Percentiles rank a stretch among this genome's conserved stretches.
These are phyloP conservation scores for Lasiodiplodia gonubiensis DNA, from an alignment of 2,329 filamentous ascomycete species.

Conservation along the genomic window DNA sequence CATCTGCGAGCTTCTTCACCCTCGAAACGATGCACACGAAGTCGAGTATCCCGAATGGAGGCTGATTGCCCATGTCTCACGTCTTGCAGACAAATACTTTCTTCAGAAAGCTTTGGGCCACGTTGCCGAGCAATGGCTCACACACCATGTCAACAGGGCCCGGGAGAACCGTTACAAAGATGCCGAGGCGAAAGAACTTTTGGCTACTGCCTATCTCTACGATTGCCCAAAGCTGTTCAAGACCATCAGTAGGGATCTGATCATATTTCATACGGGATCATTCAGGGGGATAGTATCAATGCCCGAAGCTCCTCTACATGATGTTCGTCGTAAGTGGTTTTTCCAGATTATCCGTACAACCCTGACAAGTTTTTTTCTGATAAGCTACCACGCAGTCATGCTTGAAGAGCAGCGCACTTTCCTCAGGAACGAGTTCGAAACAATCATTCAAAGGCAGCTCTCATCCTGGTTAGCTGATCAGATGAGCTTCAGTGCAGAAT, in stretches of 20 bases:
- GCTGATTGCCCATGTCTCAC: neutral
- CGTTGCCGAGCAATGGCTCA: neutral
- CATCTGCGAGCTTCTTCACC: conserved; percentile 8
- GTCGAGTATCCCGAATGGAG: too few species aligned
- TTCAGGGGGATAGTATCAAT: neutral
- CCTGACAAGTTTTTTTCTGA: too few species aligned
- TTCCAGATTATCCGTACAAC: neutral
- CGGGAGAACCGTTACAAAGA: neutral
- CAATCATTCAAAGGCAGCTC: too few species aligned
- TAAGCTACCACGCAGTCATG: neutral
- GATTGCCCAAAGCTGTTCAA: neutral
- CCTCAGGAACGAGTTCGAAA: neutral
- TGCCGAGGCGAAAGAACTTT: neutral
- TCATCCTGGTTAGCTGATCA: too few species aligned
- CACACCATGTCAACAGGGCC: neutral
- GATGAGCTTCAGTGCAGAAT: too few species aligned
- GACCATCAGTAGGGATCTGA: neutral
- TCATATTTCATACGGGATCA: neutral
- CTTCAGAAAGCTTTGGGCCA: neutral
- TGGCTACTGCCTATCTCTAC: neutral
- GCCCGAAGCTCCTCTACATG: neutral
- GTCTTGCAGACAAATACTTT: neutral
- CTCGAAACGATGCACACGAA: neutral
- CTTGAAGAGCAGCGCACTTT: neutral
- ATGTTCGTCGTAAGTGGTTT: neutral